Percentiles rank a stretch among this genome's conserved stretches.
These are phyloP conservation scores for Rehmannia glutinosa DNA, from an alignment of 257 asterid species.

Conservation along the genomic window DNA sequence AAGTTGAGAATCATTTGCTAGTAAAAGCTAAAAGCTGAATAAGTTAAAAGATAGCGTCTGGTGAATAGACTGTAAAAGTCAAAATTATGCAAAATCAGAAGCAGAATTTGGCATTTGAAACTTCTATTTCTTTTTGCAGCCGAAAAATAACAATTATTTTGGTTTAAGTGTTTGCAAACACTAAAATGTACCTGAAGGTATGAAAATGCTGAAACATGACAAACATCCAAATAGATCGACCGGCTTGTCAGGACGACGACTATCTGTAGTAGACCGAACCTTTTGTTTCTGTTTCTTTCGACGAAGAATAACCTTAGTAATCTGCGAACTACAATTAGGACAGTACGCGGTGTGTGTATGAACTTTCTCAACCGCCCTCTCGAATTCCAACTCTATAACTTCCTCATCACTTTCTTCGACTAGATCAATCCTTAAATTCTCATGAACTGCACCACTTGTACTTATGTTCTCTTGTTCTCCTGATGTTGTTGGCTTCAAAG, in stretches of 20 bases:
- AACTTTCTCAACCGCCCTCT: constrained; percentile 39
- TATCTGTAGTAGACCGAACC: neutral
- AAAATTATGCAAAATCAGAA: too few relatives aligned
- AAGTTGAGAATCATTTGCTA: too few relatives aligned
- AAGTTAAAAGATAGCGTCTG: too few relatives aligned
- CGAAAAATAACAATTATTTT: too few relatives aligned
- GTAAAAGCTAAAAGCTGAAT: too few relatives aligned
- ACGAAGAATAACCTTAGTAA: constrained; percentile 61
- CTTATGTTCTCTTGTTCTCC: neutral
- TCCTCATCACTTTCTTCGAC: constrained; percentile 44
- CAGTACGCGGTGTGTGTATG: constrained; percentile 57
- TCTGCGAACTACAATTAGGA: constrained; percentile 50
- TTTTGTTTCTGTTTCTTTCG: constrained; percentile 23
- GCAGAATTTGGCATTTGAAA: too few relatives aligned
- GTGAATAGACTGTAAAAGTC: too few relatives aligned
- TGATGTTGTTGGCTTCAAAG: neutral
- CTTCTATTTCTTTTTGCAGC: too few relatives aligned
- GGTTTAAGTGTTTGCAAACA: too few relatives aligned
- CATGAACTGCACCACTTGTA: neutral
- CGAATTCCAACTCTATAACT: constrained; percentile 55
- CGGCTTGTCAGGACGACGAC: neutral
- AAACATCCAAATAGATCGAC: constrained; percentile 47
- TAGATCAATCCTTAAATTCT: constrained; percentile 8
- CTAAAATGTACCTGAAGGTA: constrained; percentile 32
- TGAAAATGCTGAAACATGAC: constrained; percentile 55